Conservation (phyloP, 176 grass and related monocot genomes). For the Thalia dealbata region DNA sequence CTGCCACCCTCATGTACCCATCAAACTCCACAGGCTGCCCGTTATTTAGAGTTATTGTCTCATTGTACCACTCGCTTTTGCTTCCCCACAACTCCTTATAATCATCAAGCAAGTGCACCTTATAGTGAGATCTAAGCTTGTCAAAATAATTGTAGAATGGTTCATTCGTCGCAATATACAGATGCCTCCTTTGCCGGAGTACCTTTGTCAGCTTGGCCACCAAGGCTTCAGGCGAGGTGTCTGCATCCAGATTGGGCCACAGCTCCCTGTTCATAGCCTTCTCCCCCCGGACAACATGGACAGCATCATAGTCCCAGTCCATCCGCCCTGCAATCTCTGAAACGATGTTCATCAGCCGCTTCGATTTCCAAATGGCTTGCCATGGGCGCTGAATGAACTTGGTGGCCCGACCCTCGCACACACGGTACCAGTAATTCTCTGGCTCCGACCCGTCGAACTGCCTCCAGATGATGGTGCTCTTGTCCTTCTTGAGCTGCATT, state of each 20-base stretch:
- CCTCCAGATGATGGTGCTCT: conserved; percentile 78
- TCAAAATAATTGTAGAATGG: conserved; percentile 87
- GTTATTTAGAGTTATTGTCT: conserved; percentile 46
- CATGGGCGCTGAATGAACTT: conserved; percentile 77
- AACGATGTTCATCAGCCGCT: conserved; percentile 95
- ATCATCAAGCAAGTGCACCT: conserved; percentile 92
- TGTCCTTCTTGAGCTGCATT: conserved; percentile 82
- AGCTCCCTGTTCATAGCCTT: conserved; percentile 63
- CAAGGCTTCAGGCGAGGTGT: conserved; percentile 60
- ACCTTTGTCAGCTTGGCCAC: conserved; percentile 51
- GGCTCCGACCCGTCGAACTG: conserved; percentile 76
- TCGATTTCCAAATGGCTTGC: conserved; percentile 84
- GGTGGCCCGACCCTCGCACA: conserved; percentile 71
- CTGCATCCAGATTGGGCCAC: conserved; percentile 73
- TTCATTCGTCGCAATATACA: conserved; percentile 88
- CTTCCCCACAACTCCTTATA: conserved; percentile 76
- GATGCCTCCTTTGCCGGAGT: conserved; percentile 42
- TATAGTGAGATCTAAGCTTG: conserved; percentile 73
- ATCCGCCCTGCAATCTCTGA: conserved; percentile 68
- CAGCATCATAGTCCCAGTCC: conserved; percentile 84
- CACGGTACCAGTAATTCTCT: conserved; percentile 97
- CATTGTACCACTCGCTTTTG: conserved; percentile 87
- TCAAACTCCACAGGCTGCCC: conserved; percentile 60
- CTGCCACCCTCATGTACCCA: conserved; percentile 80
- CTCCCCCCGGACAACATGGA: conserved; percentile 77